Evolutionary conservation across 2,329 filamentous ascomycete genomes (phyloP).

Genomic region (Xylaria sp.): DNA sequence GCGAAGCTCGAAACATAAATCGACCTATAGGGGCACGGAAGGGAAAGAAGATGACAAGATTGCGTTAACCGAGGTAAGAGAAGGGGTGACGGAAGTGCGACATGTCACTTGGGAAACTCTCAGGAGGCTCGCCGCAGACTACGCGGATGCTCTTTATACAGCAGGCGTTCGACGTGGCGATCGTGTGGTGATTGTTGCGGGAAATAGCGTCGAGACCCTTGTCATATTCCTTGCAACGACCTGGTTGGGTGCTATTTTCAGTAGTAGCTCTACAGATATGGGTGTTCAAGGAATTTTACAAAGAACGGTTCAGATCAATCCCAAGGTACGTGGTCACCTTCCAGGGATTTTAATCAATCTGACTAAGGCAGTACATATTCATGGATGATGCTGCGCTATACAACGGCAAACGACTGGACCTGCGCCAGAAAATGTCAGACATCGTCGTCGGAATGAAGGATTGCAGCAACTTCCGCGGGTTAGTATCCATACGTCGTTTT

Average conservation of each 20-base stretch:
- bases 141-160: slow-evolving; percentile 70
- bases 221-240: slow-evolving; percentile 72
- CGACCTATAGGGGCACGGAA: slow-evolving; percentile 53
- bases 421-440: slow-evolving; percentile 73
- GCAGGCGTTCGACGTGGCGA: slow-evolving; percentile 74
- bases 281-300: slow-evolving; percentile 79
- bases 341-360: background rate
- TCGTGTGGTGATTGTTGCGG: slow-evolving; percentile 75
- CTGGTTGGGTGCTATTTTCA: slow-evolving; percentile 77
- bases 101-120: slow-evolving; percentile 72
- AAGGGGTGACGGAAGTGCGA: slow-evolving; percentile 62
- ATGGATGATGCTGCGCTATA: slow-evolving; percentile 82
- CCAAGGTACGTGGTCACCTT: slow-evolving; percentile 54
- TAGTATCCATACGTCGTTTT: slow-evolving; percentile 73
- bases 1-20: slow-evolving; percentile 46
- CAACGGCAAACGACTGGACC: slow-evolving; percentile 75
- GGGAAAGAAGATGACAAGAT: slow-evolving; percentile 75
- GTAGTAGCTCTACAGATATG: slow-evolving; percentile 81
- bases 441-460: slow-evolving; percentile 67
- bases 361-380: slow-evolving; percentile 66
- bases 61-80: slow-evolving; percentile 74
- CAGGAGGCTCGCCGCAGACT: slow-evolving; percentile 59
- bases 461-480: slow-evolving; percentile 64
- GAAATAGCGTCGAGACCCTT: slow-evolving; percentile 77
- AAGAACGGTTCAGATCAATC: slow-evolving; percentile 74